Evolutionary conservation across 2,329 filamentous ascomycete species (phyloP).

Genomic region (Penicillium sp.): DNA sequence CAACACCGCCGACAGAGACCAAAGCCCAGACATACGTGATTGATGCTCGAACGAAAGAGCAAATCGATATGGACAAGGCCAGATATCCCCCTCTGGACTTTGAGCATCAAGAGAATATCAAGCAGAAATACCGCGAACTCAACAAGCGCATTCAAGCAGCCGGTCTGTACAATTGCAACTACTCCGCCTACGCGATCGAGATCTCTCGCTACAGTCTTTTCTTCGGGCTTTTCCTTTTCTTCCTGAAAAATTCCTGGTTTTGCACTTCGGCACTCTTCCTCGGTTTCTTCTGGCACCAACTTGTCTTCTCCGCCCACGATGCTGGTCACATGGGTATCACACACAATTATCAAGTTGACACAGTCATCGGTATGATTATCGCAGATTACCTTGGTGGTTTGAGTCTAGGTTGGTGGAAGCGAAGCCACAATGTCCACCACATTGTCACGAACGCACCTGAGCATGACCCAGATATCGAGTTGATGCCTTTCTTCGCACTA

Average conservation of each 20-base stretch:
- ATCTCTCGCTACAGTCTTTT: constrained; percentile 67
- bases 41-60: constrained; percentile 71
- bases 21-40: constrained; percentile 60
- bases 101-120: constrained; percentile 70
- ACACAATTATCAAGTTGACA: constrained; percentile 79
- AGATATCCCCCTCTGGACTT: constrained; percentile 77
- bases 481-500: constrained; percentile 85
- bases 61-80: constrained; percentile 70
- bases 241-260: constrained; percentile 66
- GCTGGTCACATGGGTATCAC: constrained; percentile 96
- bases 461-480: constrained; percentile 91
- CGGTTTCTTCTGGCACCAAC: constrained; percentile 85
- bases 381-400: constrained; percentile 85
- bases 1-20: constrained; percentile 10
- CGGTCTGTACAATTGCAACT: constrained; percentile 78
- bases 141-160: constrained; percentile 52
- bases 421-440: constrained; percentile 92
- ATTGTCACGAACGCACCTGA: constrained; percentile 92
- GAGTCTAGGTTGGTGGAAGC: constrained; percentile 94
- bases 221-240: constrained; percentile 50
- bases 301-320: constrained; percentile 90
- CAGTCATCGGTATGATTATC: constrained; percentile 81
- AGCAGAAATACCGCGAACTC: constrained; percentile 55
- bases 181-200: constrained; percentile 73
- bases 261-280: constrained; percentile 69